phyloP scores from a whole-genome alignment of 2,329 filamentous ascomycete species.

The Ophiostoma sp. region DNA sequence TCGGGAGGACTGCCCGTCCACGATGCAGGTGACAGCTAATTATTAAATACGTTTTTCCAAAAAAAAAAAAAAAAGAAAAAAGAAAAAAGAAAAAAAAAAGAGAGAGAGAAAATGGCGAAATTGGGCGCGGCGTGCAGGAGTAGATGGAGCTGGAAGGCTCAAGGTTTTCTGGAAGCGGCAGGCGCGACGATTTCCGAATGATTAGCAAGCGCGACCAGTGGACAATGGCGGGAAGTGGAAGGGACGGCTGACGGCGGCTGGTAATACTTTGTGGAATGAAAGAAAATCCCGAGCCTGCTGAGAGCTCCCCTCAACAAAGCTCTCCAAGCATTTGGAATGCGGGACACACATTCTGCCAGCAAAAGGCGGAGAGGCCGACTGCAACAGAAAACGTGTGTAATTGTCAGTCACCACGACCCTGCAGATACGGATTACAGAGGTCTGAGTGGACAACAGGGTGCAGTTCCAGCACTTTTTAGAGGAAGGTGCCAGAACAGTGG shows the following conservation, averaged over 20 bases:
- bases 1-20: neutral
- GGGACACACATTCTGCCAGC: neutral
- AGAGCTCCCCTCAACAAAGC: neutral
- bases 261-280: too few species aligned
- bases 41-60: too few species aligned
- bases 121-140: neutral
- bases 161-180: neutral
- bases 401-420: neutral
- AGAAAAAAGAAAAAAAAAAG: too few species aligned
- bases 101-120: constrained; percentile 1
- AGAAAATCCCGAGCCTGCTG: neutral
- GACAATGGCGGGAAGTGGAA: neutral
- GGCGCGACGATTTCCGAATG: constrained; percentile 7
- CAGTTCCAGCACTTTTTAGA: neutral
- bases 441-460: constrained; percentile 7
- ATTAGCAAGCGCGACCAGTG: constrained; percentile 9
- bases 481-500: constrained; percentile 16
- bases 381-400: neutral
- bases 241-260: too few species aligned
- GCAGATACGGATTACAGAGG: neutral
- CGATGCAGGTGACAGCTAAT: neutral
- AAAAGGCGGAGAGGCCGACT: neutral
- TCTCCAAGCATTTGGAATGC: constrained; percentile 2
- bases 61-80: neutral
- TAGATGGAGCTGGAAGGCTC: too few species aligned